Base-by-base conservation (phyloP, 169 alveolate genomes). In the Eimeria praecox region DNA sequence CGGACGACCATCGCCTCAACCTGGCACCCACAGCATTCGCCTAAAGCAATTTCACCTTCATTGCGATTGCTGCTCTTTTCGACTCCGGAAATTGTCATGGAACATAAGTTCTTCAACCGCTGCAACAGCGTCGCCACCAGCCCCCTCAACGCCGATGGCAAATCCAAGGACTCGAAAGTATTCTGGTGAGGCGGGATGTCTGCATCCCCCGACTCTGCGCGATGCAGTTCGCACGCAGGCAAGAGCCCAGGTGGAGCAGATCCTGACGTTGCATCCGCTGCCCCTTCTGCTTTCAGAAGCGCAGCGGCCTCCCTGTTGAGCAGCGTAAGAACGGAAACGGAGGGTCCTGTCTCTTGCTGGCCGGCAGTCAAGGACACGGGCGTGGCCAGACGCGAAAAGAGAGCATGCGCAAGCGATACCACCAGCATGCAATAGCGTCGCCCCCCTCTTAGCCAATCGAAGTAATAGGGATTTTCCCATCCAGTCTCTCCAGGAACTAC, bases 1-100 rank as follows among this genome's bases (percentile, higher is more conserved):
- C 93, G 93, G 33, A 87, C 93, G 56, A 87, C 93, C 93, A 87
- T 87, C 8, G 75, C 93, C 59, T 87, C 93, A 64, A 87, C 93
- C 20, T 87, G 93, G 83, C 93, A 87, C 30, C 83, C 82, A 30
- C 93, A 87, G 93, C 93, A 59, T 18, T 87, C 93, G 56, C 82
- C 93, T 18, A 62, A 62, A 33, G 82, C 78, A 62, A 87, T 87
- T 54, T 87, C 93, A 54, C 75, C 30, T 42, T 52, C 64, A 49
- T 44, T 46, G 89, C 49, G 89, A 46, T 24, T 80, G 40, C 18
- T 87, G 82, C 80, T 24, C 66, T 87, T 62, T 10, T 22, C 73
- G 42, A 10, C 83, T 16, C 82, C 62, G 42, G 82, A 33, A 20
- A 62, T 35, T 6, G 93, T 42, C 42, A 54, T 9, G n/a, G 83